Evolutionary conservation across 2,329 filamentous ascomycete species (phyloP).

Genomic region (Aspergillus phoenicis): DNA sequence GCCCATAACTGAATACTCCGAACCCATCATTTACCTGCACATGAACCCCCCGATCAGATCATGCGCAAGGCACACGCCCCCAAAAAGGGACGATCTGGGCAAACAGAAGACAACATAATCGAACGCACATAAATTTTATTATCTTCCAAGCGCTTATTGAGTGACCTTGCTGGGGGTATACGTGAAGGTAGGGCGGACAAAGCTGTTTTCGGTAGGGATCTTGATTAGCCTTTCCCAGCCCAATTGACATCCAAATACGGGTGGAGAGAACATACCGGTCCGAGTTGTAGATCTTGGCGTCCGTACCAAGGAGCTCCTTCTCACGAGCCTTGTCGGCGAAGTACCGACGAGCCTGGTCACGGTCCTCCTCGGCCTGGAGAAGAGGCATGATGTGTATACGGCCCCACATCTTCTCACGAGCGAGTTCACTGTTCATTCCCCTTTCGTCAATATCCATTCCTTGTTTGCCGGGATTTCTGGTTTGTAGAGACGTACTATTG

Average conservation of each 20-base stretch:
- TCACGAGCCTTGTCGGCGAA: slow-evolving; percentile 86
- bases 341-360: slow-evolving; percentile 86
- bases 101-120: slow-evolving; percentile 11
- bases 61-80: slow-evolving; percentile 7
- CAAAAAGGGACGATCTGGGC: slow-evolving; percentile 9
- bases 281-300: slow-evolving; percentile 82
- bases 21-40: slow-evolving; percentile 5
- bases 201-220: slow-evolving; percentile 54
- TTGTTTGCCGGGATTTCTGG: too few relatives aligned
- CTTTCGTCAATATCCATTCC: neutral
- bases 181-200: slow-evolving; percentile 78
- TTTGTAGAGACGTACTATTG: slow-evolving; percentile 70
- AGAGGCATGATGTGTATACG: slow-evolving; percentile 92
- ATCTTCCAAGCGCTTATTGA: slow-evolving; percentile 51
- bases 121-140: slow-evolving; percentile 13
- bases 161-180: slow-evolving; percentile 66
- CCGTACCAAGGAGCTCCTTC: slow-evolving; percentile 83
- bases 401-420: slow-evolving; percentile 97
- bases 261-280: slow-evolving; percentile 66
- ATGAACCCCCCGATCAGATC: slow-evolving; percentile 1
- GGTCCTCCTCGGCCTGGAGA: slow-evolving; percentile 94
- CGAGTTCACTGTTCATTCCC: slow-evolving; percentile 70
- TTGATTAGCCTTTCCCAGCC: slow-evolving; percentile 11
- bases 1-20: slow-evolving; percentile 4
- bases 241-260: neutral